A percentile compares a stretch with the other conserved stretches of the same genome.
These are phyloP conservation scores for Aspergillus unguis DNA, from an alignment of 2,329 filamentous ascomycete species.

Conservation along the genomic window DNA sequence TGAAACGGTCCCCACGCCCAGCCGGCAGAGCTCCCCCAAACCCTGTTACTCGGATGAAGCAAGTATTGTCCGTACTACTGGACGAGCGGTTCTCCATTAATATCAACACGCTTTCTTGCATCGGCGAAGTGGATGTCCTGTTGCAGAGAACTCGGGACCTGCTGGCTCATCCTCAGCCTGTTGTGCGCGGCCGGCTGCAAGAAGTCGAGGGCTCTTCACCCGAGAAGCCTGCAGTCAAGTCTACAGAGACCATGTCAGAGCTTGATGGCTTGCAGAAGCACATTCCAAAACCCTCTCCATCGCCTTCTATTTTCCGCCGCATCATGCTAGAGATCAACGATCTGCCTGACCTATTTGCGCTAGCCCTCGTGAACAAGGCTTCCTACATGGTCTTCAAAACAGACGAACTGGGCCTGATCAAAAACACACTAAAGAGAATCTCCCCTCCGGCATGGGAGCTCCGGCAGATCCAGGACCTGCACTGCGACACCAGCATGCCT, in stretches of 20 bases:
- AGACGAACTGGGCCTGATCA: conserved; percentile 5
- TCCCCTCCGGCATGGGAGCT: conserved; percentile 13
- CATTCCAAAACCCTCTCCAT: neutral
- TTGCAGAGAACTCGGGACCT: neutral
- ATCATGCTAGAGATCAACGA: conserved; percentile 5
- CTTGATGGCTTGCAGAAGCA: neutral
- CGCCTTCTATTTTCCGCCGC: neutral
- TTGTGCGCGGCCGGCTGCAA: neutral
- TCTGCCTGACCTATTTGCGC: conserved; percentile 8
- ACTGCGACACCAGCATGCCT: neutral
- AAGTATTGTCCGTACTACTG: neutral
- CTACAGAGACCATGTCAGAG: neutral
- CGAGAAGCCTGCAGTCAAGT: neutral
- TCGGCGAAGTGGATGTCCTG: neutral
- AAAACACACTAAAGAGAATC: neutral
- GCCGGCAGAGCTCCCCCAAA: neutral
- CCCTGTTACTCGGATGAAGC: neutral
- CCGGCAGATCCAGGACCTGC: conserved; percentile 6
- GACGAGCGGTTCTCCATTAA: neutral
- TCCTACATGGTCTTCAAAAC: conserved; percentile 9
- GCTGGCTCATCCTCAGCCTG: neutral
- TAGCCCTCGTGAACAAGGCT: conserved; percentile 5
- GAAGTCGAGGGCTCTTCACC: neutral
- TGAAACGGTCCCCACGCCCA: too few relatives aligned
- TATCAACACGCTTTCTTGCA: neutral